A percentile compares a stretch with the other conserved stretches of the same genome.
Evolutionary conservation across 177 flowering plant species (phyloP).

Genomic region (Vitis hybrid): DNA sequence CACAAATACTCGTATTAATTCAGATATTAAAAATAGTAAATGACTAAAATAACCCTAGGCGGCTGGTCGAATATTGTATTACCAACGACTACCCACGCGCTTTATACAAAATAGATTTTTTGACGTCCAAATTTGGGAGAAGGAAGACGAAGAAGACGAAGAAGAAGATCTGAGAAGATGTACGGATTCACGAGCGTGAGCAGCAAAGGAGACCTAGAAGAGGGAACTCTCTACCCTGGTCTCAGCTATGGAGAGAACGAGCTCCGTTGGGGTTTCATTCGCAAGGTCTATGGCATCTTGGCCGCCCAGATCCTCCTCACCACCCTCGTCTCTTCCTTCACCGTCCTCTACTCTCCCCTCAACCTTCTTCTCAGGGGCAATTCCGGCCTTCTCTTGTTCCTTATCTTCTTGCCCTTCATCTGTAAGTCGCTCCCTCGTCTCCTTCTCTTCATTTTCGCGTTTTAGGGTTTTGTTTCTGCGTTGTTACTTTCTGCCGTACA

Average conservation of each 20-base stretch:
- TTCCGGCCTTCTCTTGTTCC: conserved; percentile 65
- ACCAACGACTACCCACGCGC: too few species aligned
- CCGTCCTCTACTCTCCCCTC: conserved; percentile 78
- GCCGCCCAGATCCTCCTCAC: conserved; percentile 88
- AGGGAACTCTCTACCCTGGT: conserved; percentile 75
- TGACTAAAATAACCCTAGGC: too few species aligned
- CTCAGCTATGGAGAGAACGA: conserved; percentile 75
- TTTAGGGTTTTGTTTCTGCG: neutral
- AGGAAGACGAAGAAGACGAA: conserved; percentile 7
- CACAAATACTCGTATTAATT: too few species aligned
- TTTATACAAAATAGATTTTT: too few species aligned
- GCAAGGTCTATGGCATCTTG: conserved; percentile 92
- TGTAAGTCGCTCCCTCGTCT: conserved; percentile 39
- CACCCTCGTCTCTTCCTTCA: conserved; percentile 63
- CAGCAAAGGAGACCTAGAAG: conserved; percentile 35
- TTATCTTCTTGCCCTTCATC: conserved; percentile 69
- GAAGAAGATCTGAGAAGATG: conserved; percentile 32
- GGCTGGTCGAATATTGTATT: too few species aligned
- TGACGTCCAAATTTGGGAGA: neutral
- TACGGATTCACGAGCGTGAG: conserved; percentile 50
- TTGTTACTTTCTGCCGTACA: neutral
- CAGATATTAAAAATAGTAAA: too few species aligned
- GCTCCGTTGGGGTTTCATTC: conserved; percentile 96
- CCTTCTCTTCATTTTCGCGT: neutral
- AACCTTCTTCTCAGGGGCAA: conserved; percentile 61